Base-by-base conservation (phyloP, 1,284 basidiomycete species). In the Paramarasmius palmivorus region DNA sequence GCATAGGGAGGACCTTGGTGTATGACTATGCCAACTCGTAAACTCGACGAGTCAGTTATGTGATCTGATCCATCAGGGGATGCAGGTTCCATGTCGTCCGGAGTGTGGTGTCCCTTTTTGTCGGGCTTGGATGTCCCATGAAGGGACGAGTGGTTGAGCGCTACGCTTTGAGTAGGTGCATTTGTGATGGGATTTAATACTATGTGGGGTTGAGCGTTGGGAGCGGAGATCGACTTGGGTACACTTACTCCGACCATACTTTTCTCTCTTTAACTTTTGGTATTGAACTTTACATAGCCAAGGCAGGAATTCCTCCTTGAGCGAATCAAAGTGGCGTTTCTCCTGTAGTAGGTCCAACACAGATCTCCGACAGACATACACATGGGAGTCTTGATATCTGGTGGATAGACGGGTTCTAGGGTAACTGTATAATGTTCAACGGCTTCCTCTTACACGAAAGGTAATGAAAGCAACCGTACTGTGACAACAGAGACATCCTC, bases 211-310 rank as follows among this genome's bases (percentile, higher is more conserved):
- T 32, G 36, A 38, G 23, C 29, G 25, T 10, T 3, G 20, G 5
- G 14, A 50, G 55, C 46, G 53, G 50, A 26, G 15, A 52, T 19
- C 32, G 47, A 34, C 56, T 20, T 14, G 32, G 29, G 26, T 23
- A 32, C 4, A 59, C 71, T 50, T 61, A 86, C 86, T 68, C 53
- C 69, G 65, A 23, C 73, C 77, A 59, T 89, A 89, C 69, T 83
- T 88, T 42, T 68, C 70, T 56, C 75, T 73, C 61, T 82, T 84
- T 7, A 76, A 74, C 9, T 73, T 71, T 52, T 87, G 84, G 61
- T 93, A 93, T 56, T 90, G 88, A 6, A 90, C 74, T 67, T 92
- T 93, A 71, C 92, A 88, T 41, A 95, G 67, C 91, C 92, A 95
- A 0, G 93, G 93, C 6, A 96, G 70, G 62, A 95, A 91, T 59